Evolutionary conservation across 2,329 filamentous ascomycete genomes (phyloP).

Genomic region (Claviceps arundinis): DNA sequence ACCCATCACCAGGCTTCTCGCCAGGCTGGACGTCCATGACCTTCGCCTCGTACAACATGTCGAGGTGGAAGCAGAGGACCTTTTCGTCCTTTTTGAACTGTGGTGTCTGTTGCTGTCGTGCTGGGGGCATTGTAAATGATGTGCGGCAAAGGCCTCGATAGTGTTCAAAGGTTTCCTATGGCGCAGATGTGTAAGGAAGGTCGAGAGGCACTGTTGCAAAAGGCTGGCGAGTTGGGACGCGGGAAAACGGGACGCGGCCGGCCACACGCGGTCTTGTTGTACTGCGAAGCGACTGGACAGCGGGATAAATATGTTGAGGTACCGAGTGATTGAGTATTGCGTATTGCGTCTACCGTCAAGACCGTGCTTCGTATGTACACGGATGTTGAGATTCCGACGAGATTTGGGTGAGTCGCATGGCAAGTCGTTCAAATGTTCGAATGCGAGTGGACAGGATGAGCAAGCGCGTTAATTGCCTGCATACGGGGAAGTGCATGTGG

Average conservation of each 20-base stretch:
- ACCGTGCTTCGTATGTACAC: neutral
- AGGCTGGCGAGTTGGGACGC: neutral
- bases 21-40: slow-evolving; percentile 65
- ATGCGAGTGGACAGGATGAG: neutral
- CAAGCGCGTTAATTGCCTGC: slow-evolving; percentile 9
- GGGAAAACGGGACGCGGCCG: neutral
- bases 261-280: neutral
- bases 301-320: neutral
- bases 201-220: neutral
- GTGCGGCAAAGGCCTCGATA: neutral
- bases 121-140: slow-evolving; percentile 24
- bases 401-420: neutral
- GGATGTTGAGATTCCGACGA: neutral
- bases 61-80: slow-evolving; percentile 92
- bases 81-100: slow-evolving; percentile 70
- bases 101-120: slow-evolving; percentile 29
- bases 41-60: slow-evolving; percentile 95
- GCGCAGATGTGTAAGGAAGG: neutral
- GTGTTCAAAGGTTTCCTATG: neutral
- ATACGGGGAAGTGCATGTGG: slow-evolving; percentile 1
- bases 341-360: neutral
- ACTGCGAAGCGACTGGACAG: neutral
- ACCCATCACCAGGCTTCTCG: slow-evolving; percentile 55
- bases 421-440: neutral
- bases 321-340: neutral